phyloP scores from a whole-genome alignment of 78 protist species.

The Creolimax fragrantissima region DNA sequence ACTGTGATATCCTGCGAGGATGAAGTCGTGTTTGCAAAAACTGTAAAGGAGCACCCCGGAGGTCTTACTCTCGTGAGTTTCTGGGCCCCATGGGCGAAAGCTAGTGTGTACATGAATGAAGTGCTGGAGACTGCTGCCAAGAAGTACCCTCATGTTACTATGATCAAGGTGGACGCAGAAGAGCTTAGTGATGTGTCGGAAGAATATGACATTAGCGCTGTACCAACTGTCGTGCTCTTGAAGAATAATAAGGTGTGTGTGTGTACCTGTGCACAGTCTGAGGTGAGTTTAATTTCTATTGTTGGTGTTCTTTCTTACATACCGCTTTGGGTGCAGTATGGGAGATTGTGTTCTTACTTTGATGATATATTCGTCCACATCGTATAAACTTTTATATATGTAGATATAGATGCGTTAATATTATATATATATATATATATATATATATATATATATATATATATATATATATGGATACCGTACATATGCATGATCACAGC shows the following conservation, averaged over 20 bases:
- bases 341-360: background rate
- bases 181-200: slow-evolving; percentile 40
- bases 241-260: slow-evolving; percentile 12
- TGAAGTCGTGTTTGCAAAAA: background rate
- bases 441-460: background rate
- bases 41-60: background rate
- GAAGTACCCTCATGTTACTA: slow-evolving; percentile 18
- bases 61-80: slow-evolving; percentile 42
- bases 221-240: slow-evolving; percentile 52
- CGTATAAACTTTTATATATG: background rate
- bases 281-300: background rate
- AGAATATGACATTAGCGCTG: slow-evolving; percentile 43
- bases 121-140: slow-evolving; percentile 50
- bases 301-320: too few relatives aligned
- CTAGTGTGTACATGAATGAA: slow-evolving; percentile 48
- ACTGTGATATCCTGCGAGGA: background rate
- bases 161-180: slow-evolving; percentile 69
- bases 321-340: background rate
- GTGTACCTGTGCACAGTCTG: background rate
- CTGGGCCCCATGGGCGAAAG: slow-evolving; percentile 72
- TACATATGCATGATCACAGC: background rate
- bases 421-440: background rate
- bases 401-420: background rate
- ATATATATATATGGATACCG: background rate
- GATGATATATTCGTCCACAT: background rate